Evolutionary conservation across 805 yeast genomes (phyloP), one percentile per base, ranked within the genome.

Genomic region (Lipomyces yamadae): DNA sequence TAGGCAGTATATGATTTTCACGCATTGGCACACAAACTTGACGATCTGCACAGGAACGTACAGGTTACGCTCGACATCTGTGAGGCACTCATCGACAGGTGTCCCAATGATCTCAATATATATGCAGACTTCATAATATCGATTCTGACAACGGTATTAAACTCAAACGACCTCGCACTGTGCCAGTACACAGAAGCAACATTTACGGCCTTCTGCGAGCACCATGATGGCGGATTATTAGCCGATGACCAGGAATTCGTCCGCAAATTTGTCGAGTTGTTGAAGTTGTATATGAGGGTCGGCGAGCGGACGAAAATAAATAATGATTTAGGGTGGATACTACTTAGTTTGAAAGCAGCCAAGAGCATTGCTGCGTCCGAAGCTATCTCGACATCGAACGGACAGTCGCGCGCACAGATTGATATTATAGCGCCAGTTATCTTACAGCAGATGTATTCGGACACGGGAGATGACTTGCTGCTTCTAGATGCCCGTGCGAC

Each of bases 51-150:
- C 34, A 68, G 71, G 1, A 93, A 94, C 74, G 83, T 92, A 30
- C 88, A 86, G 68, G 98, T 94, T 15, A 89, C 98, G 0, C 79
- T 92, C 68, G 88, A 83, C 60, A 88, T 94, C 24, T 77, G 91
- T 64, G 77, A 83, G 60, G 88, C 89, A 50, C 82, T 95, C 71
- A 88, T 92, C 48, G 86, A 82, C 57, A 85, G 86, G 74, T 92
- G 98, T 76, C 81, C 86, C 52, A 96, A 91, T 67, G 94, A 95
- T 76, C 80, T 95, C 75, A 92, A 90, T 69, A 88, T 92, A 39
- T 88, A 92, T 79, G 93, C 97, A 0, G 82, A 80, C 32, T 85
- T 88, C 72, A 87, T 90, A 18, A 82, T 91, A 59, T 79, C 81
- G 29, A 87, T 93, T 33, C 80, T 93, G 74, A 76, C 75, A 33